These are phyloP conservation scores for Exophiala sideris DNA, from an alignment of 2,329 filamentous ascomycete species.

Conservation along the genomic window DNA sequence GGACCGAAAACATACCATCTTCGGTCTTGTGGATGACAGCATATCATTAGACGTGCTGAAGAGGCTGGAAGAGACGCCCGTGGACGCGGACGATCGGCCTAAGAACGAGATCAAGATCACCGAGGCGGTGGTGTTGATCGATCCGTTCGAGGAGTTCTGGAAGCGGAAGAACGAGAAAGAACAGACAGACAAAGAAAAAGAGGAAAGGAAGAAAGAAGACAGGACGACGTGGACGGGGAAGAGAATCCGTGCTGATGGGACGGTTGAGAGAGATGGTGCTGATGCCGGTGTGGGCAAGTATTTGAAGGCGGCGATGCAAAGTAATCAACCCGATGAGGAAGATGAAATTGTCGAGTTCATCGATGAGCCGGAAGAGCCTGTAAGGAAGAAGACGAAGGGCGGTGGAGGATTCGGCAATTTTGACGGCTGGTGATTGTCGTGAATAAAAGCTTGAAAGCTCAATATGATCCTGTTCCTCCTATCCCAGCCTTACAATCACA, in stretches of 20 bases:
- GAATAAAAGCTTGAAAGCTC: too few relatives aligned
- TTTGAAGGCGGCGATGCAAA: constrained; percentile 54
- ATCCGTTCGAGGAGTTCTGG: constrained; percentile 92
- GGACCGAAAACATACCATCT: constrained; percentile 95
- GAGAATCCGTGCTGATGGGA: constrained; percentile 68
- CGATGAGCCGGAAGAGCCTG: constrained; percentile 66
- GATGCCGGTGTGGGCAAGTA: constrained; percentile 72
- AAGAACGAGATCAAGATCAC: constrained; percentile 75
- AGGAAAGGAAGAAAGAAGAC: constrained; percentile 48
- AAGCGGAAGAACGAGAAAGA: constrained; percentile 68
- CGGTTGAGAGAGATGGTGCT: constrained; percentile 49
- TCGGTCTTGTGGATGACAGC: constrained; percentile 68
- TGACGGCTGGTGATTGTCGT: constrained; percentile 67
- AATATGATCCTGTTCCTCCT: too few relatives aligned
- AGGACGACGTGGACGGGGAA: constrained; percentile 96
- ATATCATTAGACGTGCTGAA: constrained; percentile 59
- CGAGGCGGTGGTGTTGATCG: constrained; percentile 80
- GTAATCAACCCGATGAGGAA: constrained; percentile 35
- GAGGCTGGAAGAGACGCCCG: constrained; percentile 72
- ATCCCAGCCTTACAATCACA: too few relatives aligned
- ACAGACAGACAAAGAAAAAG: constrained; percentile 43
- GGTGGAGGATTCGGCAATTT: constrained; percentile 90
- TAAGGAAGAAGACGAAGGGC: constrained; percentile 73
- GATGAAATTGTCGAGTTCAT: constrained; percentile 61
- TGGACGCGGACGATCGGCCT: constrained; percentile 72